phyloP scores from a whole-genome alignment of 441 rosid genomes.

The Manihot esculenta region DNA sequence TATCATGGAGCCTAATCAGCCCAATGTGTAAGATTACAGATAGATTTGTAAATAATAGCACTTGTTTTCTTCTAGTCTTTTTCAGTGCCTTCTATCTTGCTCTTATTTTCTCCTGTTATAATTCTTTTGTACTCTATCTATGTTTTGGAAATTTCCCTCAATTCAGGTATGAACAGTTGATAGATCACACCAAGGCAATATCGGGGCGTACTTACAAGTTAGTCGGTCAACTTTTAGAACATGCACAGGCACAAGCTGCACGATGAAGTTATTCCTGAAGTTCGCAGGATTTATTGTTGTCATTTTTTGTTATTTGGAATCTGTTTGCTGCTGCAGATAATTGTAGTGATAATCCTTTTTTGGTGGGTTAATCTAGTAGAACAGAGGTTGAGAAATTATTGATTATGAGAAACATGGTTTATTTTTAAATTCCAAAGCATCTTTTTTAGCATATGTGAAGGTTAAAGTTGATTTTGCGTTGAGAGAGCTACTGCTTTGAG shows the following conservation, averaged over 20 bases:
- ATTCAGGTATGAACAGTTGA: constrained; percentile 84
- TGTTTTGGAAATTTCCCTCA: background rate
- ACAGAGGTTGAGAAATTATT: background rate
- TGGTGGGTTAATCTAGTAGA: background rate
- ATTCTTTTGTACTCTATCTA: background rate
- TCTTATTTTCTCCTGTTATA: background rate
- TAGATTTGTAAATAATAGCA: background rate
- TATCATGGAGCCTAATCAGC: constrained; percentile 75
- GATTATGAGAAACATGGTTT: background rate
- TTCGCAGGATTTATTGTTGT: background rate
- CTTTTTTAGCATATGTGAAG: background rate
- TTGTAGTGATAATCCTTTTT: background rate
- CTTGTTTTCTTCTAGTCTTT: background rate
- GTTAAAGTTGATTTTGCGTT: background rate
- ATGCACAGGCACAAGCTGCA: constrained; percentile 62
- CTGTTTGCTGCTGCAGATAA: constrained; percentile 4
- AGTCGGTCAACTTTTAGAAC: constrained; percentile 79
- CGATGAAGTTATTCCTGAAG: constrained; percentile 39
- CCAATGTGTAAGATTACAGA: constrained; percentile 69
- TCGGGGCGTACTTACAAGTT: constrained; percentile 88
- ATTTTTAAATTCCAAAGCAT: background rate
- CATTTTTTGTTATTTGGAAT: constrained; percentile 18
- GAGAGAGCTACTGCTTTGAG: background rate
- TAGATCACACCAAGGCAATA: constrained; percentile 79
- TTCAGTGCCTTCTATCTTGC: background rate